phyloP scores from a whole-genome alignment of 2,329 filamentous ascomycete genomes.

The Apiospora aurea region DNA sequence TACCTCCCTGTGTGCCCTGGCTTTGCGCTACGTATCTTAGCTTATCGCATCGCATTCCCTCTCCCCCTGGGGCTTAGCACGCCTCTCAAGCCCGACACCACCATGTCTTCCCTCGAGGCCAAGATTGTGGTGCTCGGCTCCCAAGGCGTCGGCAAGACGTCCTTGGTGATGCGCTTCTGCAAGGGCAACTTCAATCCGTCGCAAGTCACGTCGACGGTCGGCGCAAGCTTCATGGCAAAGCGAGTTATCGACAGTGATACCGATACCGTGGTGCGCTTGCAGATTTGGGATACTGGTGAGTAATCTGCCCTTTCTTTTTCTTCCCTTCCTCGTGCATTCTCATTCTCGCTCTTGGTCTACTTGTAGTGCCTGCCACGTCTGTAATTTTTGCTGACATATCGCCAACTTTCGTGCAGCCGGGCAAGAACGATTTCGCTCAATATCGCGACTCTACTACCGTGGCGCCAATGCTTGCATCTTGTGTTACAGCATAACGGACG shows the following conservation, averaged over 20 bases:
- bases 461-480: slow-evolving; percentile 93
- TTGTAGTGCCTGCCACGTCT: slow-evolving; percentile 25
- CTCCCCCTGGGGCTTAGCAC: slow-evolving; percentile 17
- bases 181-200: slow-evolving; percentile 73
- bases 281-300: slow-evolving; percentile 91
- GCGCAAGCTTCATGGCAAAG: slow-evolving; percentile 82
- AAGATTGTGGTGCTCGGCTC: slow-evolving; percentile 83
- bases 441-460: slow-evolving; percentile 94
- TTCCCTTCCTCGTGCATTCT: neutral
- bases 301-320: slow-evolving; percentile 28
- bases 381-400: slow-evolving; percentile 16
- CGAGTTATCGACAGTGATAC: slow-evolving; percentile 83
- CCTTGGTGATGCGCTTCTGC: slow-evolving; percentile 78
- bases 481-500: slow-evolving; percentile 93
- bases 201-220: slow-evolving; percentile 74
- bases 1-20: slow-evolving; percentile 1
- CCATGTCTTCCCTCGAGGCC: slow-evolving; percentile 73
- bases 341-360: neutral
- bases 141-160: slow-evolving; percentile 82
- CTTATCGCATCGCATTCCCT: slow-evolving; percentile 12
- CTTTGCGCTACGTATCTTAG: slow-evolving; percentile 7
- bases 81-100: slow-evolving; percentile 3
- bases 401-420: slow-evolving; percentile 60
- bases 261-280: slow-evolving; percentile 85
- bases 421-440: slow-evolving; percentile 93